Percentiles rank a stretch among this genome's conserved stretches.
Evolutionary conservation across 2,329 filamentous ascomycete species (phyloP).

Genomic region (Aspergillus terreus): DNA sequence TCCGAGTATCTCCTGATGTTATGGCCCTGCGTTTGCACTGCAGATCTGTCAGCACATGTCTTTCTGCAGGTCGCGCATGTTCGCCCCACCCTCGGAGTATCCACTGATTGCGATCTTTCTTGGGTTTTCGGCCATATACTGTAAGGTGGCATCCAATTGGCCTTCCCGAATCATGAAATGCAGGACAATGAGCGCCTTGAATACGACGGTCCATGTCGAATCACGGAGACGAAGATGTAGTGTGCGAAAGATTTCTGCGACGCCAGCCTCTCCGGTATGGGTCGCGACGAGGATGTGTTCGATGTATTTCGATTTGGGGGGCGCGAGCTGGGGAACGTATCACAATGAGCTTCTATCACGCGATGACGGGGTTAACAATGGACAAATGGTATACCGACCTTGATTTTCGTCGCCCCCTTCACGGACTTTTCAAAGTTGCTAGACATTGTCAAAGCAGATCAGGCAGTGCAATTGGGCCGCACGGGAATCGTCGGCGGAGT

Average conservation of each 20-base stretch:
- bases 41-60: constrained; percentile 33
- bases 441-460: constrained; percentile 25
- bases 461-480: constrained; percentile 11
- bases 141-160: constrained; percentile 79
- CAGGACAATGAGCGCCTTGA: constrained; percentile 93
- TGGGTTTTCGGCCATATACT: constrained; percentile 77
- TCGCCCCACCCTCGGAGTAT: constrained; percentile 80
- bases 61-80: background rate
- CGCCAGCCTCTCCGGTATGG: constrained; percentile 87
- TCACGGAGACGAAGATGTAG: constrained; percentile 85
- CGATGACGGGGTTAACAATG: background rate
- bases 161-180: constrained; percentile 98
- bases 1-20: constrained; percentile 91
- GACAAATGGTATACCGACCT: constrained; percentile 55
- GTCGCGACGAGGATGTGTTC: constrained; percentile 96
- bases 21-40: constrained; percentile 88
- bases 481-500: constrained; percentile 8
- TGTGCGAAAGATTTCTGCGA: constrained; percentile 92
- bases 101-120: constrained; percentile 81
- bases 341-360: constrained; percentile 14
- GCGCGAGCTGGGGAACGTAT: constrained; percentile 64
- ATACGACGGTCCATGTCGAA: constrained; percentile 99
- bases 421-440: constrained; percentile 95
- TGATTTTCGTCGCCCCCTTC: constrained; percentile 97
- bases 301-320: constrained; percentile 98